Conservation (phyloP, 768 basidiomycete species). For the Sarcomyxa edulis region DNA sequence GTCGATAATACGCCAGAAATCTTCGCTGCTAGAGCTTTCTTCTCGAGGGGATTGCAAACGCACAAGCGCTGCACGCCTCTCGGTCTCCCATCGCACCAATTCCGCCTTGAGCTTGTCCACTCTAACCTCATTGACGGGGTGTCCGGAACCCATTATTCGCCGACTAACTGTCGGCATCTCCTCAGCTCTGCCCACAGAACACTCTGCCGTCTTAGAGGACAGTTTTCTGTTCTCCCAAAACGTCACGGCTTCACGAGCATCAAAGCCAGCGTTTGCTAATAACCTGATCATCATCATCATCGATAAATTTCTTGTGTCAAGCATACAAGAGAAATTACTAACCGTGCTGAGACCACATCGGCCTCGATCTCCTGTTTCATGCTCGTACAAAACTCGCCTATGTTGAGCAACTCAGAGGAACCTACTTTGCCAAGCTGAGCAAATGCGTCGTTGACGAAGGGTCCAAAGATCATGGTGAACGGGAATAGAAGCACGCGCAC, state of each 20-base stretch:
- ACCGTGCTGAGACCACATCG: slow-evolving; percentile 84
- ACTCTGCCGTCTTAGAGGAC: slow-evolving; percentile 32
- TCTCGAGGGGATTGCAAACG: too few relatives aligned
- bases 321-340: slow-evolving; percentile 14
- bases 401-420: slow-evolving; percentile 66
- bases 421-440: slow-evolving; percentile 76
- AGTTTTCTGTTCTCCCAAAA: slow-evolving; percentile 74
- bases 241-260: slow-evolving; percentile 71
- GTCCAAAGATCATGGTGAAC: slow-evolving; percentile 86
- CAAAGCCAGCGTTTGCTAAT: slow-evolving; percentile 89
- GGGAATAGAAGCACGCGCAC: slow-evolving; percentile 80
- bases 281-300: slow-evolving; percentile 42
- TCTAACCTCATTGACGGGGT: slow-evolving; percentile 67
- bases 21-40: too few relatives aligned
- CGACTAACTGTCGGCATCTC: slow-evolving; percentile 23
- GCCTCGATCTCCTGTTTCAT: slow-evolving; percentile 88
- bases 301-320: too few relatives aligned
- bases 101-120: slow-evolving; percentile 59
- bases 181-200: slow-evolving; percentile 24
- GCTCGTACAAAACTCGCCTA: slow-evolving; percentile 74
- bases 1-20: too few relatives aligned
- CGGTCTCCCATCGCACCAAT: slow-evolving; percentile 65
- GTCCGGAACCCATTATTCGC: slow-evolving; percentile 50
- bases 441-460: slow-evolving; percentile 93
- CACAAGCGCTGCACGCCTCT: slow-evolving; percentile 27